A percentile compares a stretch with the other conserved stretches of the same genome.
Conservation (phyloP, 371 early-diverging fungal genomes). For the Circinella umbellata region DNA sequence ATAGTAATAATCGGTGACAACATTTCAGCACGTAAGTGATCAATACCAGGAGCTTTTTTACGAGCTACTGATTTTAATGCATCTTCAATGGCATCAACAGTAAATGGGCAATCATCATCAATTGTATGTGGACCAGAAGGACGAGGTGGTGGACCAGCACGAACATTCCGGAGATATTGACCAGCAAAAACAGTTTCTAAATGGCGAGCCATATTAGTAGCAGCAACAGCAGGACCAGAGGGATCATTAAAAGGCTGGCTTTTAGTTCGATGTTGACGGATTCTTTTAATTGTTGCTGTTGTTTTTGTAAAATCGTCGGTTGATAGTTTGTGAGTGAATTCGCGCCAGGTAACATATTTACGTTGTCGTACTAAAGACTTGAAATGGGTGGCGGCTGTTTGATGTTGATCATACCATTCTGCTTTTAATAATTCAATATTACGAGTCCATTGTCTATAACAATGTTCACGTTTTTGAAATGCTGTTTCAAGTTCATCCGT, state of each 20-base stretch:
- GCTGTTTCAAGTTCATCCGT: too few relatives aligned
- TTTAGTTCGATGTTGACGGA: not conserved
- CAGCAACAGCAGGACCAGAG: constrained; percentile 11
- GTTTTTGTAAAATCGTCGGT: not conserved
- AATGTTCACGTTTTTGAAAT: too few relatives aligned
- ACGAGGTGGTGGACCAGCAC: not conserved
- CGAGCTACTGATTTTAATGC: constrained; percentile 11
- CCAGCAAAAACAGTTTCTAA: constrained; percentile 6
- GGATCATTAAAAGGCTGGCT: not conserved
- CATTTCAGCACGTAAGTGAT: constrained; percentile 31
- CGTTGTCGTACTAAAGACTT: too few relatives aligned
- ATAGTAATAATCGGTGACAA: constrained; percentile 14
- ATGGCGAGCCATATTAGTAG: not conserved
- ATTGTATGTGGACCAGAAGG: not conserved
- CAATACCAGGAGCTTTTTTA: constrained; percentile 27
- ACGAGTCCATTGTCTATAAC: too few relatives aligned
- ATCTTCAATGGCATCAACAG: not conserved
- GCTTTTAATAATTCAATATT: too few relatives aligned
- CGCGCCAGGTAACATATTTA: too few relatives aligned
- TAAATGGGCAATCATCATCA: not conserved
- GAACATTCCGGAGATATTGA: not conserved
- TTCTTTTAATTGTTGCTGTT: not conserved
- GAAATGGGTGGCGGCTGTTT: too few relatives aligned
- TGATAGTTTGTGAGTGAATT: too few relatives aligned
- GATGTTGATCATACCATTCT: too few relatives aligned